Percentiles rank a stretch among this genome's conserved stretches.
phyloP scores from a whole-genome alignment of 306 rosid species.

The Oemleria cerasiformis region DNA sequence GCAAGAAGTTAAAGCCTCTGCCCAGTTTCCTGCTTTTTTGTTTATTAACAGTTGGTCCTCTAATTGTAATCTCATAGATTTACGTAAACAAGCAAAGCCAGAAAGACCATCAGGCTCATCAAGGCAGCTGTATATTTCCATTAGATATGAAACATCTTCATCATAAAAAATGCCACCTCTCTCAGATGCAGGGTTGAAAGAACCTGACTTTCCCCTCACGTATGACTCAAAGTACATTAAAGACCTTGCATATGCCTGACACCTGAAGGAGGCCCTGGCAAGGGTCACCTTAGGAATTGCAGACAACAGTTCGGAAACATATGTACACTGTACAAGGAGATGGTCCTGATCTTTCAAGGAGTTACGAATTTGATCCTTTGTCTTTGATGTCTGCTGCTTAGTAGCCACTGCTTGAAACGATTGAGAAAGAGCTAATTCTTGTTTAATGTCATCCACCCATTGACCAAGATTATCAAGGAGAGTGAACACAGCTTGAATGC shows the following conservation, averaged over 20 bases:
- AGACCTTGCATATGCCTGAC: constrained; percentile 97
- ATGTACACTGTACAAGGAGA: constrained; percentile 68
- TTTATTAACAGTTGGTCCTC: constrained; percentile 86
- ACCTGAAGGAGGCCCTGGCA: constrained; percentile 88
- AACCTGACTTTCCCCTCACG: constrained; percentile 80
- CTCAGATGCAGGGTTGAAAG: constrained; percentile 97
- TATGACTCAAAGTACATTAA: constrained; percentile 89
- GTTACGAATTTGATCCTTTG: constrained; percentile 55
- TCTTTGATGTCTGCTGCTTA: constrained; percentile 58
- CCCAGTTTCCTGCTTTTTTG: constrained; percentile 95
- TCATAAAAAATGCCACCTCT: constrained; percentile 79
- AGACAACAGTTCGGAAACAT: constrained; percentile 81
- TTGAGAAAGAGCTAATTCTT: constrained; percentile 74
- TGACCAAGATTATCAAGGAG: constrained; percentile 99
- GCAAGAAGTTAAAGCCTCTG: constrained; percentile 85
- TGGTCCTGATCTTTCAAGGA: constrained; percentile 52
- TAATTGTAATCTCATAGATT: constrained; percentile 68
- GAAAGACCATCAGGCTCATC: constrained; percentile 97
- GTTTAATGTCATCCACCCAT: constrained; percentile 91
- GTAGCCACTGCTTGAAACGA: constrained; percentile 47
- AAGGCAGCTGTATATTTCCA: constrained; percentile 87
- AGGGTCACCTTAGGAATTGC: constrained; percentile 85
- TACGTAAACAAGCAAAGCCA: constrained; percentile 77
- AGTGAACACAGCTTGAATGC: constrained; percentile 93
- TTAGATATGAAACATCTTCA: constrained; percentile 80